These are phyloP conservation scores for Eucalyptus curtisii DNA, from an alignment of 345 rosid species.

Conservation along the genomic window DNA sequence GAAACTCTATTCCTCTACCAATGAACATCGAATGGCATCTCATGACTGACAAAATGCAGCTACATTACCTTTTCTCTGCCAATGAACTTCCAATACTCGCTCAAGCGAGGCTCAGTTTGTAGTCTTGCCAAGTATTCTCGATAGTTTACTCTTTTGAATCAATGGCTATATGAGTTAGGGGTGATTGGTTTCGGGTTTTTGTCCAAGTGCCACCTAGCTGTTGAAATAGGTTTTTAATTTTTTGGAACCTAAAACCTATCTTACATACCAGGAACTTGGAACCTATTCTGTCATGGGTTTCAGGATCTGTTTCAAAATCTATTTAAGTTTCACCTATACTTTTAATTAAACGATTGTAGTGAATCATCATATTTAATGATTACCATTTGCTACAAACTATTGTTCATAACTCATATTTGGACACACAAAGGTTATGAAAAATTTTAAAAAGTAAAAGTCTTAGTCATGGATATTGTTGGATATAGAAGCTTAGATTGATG, in stretches of 20 bases:
- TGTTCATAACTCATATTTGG: neutral
- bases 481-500: neutral
- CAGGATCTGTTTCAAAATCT: rapidly evolving
- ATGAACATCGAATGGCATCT: neutral
- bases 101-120: neutral
- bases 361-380: too few relatives aligned
- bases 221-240: too few relatives aligned
- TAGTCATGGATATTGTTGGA: rapidly evolving
- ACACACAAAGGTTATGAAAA: too few relatives aligned
- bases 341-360: neutral
- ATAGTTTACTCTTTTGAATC: neutral
- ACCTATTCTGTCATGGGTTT: rapidly evolving
- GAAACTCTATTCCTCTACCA: neutral
- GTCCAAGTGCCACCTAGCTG: neutral
- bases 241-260: neutral
- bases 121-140: neutral
- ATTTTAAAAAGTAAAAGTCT: neutral
- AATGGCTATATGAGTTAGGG: neutral
- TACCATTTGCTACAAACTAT: neutral
- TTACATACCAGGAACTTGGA: too few relatives aligned
- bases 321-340: neutral
- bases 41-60: neutral
- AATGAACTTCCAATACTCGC: neutral
- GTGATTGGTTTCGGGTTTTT: neutral
- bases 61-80: neutral